A percentile compares a stretch with the other conserved stretches of the same genome.
These are phyloP conservation scores for Syncephalis plumigaleata DNA, from an alignment of 371 early-diverging fungal species.

Conservation along the genomic window DNA sequence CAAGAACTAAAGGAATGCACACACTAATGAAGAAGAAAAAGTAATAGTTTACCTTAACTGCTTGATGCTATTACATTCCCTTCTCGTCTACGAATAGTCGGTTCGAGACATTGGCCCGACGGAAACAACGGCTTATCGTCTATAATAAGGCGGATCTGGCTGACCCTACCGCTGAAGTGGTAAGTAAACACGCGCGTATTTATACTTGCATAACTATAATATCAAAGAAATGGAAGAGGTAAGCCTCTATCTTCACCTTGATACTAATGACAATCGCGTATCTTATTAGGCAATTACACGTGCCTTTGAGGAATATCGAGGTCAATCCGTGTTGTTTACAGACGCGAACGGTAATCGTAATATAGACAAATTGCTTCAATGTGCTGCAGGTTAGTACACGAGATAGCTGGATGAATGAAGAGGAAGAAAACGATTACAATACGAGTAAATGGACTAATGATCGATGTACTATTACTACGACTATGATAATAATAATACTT, in stretches of 20 bases:
- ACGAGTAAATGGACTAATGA: too few relatives aligned
- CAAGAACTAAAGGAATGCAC: too few relatives aligned
- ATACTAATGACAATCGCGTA: not conserved
- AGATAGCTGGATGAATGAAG: not conserved
- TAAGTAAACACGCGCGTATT: constrained; percentile 2
- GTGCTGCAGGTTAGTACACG: constrained; percentile 23
- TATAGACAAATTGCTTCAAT: constrained; percentile 39
- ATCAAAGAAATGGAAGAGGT: not conserved
- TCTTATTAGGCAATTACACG: constrained; percentile 15
- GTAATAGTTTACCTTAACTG: constrained; percentile 10
- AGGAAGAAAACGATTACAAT: not conserved
- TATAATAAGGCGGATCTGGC: constrained; percentile 90
- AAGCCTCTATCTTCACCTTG: too few relatives aligned
- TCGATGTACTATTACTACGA: not conserved
- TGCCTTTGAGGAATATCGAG: constrained; percentile 26
- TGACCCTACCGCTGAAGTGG: constrained; percentile 23
- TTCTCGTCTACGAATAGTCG: constrained; percentile 72
- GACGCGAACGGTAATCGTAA: constrained; percentile 37
- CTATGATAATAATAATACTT: not conserved
- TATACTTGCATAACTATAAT: not conserved
- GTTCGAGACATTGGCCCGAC: constrained; percentile 51
- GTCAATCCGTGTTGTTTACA: constrained; percentile 50
- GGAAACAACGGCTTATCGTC: constrained; percentile 56
- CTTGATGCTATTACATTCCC: constrained; percentile 44
- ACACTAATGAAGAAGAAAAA: too few relatives aligned